These are phyloP conservation scores for Penicillium sp. DNA, from an alignment of 2,329 filamentous ascomycete species.

Conservation along the genomic window DNA sequence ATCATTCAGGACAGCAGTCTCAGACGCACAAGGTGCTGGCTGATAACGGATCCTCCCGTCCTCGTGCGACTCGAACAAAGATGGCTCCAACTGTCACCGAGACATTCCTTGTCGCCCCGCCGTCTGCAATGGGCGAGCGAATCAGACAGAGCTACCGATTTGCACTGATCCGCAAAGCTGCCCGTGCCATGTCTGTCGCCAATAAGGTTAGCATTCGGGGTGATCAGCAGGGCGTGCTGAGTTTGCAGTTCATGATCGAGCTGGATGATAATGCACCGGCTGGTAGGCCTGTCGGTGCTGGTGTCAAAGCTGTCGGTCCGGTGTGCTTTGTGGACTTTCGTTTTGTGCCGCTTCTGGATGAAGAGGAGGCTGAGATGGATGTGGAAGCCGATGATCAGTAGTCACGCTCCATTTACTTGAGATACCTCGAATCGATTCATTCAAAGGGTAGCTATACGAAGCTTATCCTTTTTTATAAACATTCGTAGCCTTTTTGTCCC, in stretches of 20 bases:
- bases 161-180: conserved; percentile 74
- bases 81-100: conserved; percentile 44
- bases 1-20: conserved; percentile 14
- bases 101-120: conserved; percentile 53
- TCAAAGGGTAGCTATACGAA: background rate
- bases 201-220: conserved; percentile 88
- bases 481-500: background rate
- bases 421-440: background rate
- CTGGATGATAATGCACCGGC: conserved; percentile 55
- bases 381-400: conserved; percentile 13
- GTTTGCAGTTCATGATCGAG: conserved; percentile 94
- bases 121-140: conserved; percentile 51
- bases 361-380: conserved; percentile 32
- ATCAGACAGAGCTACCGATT: conserved; percentile 83
- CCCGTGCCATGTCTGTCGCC: conserved; percentile 86
- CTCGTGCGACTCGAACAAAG: conserved; percentile 32
- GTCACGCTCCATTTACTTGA: background rate
- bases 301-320: conserved; percentile 24
- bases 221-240: conserved; percentile 84
- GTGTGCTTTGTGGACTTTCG: conserved; percentile 47
- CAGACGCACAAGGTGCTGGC: conserved; percentile 32
- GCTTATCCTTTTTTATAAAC: background rate
- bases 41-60: conserved; percentile 35
- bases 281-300: conserved; percentile 21
- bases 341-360: conserved; percentile 44